Evolutionary conservation across 768 basidiomycete species (phyloP).

Genomic region (Gyrodon lividus): DNA sequence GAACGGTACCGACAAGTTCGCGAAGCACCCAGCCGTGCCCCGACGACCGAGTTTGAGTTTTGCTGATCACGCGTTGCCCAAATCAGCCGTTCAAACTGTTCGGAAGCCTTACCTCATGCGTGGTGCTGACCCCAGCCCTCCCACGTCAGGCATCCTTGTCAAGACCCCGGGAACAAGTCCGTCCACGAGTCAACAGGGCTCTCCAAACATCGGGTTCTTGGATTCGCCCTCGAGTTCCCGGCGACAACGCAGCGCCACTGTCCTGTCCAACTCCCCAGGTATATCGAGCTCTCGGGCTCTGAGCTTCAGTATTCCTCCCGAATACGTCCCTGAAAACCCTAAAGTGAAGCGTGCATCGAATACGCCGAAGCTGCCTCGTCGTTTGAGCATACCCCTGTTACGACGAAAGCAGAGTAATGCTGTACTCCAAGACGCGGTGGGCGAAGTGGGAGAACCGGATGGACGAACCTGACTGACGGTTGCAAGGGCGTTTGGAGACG

Average conservation of each 20-base stretch:
- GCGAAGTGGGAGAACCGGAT: background rate
- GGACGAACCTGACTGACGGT: background rate
- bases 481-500: background rate
- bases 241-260: slow-evolving; percentile 21
- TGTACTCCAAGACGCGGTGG: slow-evolving; percentile 1
- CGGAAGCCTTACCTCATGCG: background rate
- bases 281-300: background rate
- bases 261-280: slow-evolving; percentile 14
- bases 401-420: slow-evolving; percentile 27
- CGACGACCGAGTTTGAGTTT: slow-evolving; percentile 18
- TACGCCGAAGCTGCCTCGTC: slow-evolving; percentile 25
- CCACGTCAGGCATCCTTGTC: slow-evolving; percentile 14
- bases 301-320: background rate
- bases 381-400: slow-evolving; percentile 29
- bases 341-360: slow-evolving; percentile 18
- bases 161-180: slow-evolving; percentile 10
- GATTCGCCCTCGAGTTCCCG: background rate
- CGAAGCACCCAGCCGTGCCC: background rate
- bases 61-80: background rate
- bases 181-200: slow-evolving; percentile 4
- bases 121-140: slow-evolving; percentile 7
- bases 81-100: background rate
- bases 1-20: background rate
- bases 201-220: background rate
- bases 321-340: background rate